Evolutionary conservation across 352 stramenopile species (phyloP).

Genomic region (Phytopythium cucurbitacearum): DNA sequence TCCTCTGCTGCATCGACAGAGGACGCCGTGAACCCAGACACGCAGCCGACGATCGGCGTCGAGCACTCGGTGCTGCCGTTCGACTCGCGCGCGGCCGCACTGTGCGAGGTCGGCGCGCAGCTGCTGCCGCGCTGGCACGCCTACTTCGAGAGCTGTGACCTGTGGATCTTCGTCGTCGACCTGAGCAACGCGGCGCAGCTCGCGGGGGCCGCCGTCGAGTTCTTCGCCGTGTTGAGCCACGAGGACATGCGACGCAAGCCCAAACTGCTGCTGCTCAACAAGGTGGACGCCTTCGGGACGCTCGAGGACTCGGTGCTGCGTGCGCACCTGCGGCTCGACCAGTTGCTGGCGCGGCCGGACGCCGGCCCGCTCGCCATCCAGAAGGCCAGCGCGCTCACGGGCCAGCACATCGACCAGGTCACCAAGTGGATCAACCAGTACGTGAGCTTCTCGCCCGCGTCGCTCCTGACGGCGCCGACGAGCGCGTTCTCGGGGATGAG

Average conservation of each 20-base stretch:
- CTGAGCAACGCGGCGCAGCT: constrained; percentile 49
- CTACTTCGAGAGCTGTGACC: constrained; percentile 61
- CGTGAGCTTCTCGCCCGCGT: constrained; percentile 2
- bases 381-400: constrained; percentile 54
- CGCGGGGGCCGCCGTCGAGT: constrained; percentile 44
- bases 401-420: constrained; percentile 53
- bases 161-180: constrained; percentile 72
- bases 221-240: constrained; percentile 55
- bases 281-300: constrained; percentile 47
- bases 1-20: constrained; percentile 6
- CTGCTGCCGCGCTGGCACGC: constrained; percentile 69
- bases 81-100: constrained; percentile 26
- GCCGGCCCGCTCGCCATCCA: constrained; percentile 40
- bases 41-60: constrained; percentile 59
- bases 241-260: constrained; percentile 52
- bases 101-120: constrained; percentile 64
- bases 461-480: neutral
- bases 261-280: constrained; percentile 68
- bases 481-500: neutral
- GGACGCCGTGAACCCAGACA: constrained; percentile 26
- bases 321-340: constrained; percentile 51
- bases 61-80: constrained; percentile 53
- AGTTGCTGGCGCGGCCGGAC: constrained; percentile 26
- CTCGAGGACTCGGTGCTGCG: constrained; percentile 46
- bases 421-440: constrained; percentile 51